phyloP scores from a whole-genome alignment of 1,139 yeast genomes.

The Scheffersomyces segobiensis region DNA sequence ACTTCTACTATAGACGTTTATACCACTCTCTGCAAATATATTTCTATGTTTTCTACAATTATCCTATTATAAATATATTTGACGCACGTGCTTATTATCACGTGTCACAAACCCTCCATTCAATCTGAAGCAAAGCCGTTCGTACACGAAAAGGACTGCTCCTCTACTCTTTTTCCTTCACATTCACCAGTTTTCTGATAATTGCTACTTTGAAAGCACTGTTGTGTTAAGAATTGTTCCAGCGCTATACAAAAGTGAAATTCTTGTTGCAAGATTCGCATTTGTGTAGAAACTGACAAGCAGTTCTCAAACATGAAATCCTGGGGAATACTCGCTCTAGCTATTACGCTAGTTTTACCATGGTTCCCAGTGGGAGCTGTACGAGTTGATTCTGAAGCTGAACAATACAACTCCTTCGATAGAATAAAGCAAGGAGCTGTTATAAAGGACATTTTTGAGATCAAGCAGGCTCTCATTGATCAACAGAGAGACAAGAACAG shows the following conservation, averaged over 20 bases:
- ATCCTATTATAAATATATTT: too few species aligned
- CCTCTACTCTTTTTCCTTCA: background rate
- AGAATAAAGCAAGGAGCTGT: conserved; percentile 25
- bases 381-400: background rate
- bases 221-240: background rate
- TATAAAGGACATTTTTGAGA: conserved; percentile 28
- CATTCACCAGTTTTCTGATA: background rate
- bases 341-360: background rate
- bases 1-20: background rate
- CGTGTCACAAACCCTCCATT: background rate
- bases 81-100: background rate
- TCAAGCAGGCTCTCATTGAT: conserved; percentile 12
- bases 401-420: conserved; percentile 17
- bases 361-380: background rate
- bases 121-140: background rate
- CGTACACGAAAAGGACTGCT: background rate
- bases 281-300: background rate
- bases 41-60: background rate
- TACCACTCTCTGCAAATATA: background rate
- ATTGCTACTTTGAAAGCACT: background rate
- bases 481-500: conserved; percentile 8
- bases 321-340: background rate
- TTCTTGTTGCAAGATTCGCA: background rate
- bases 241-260: background rate
- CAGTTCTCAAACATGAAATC: background rate